phyloP scores from a whole-genome alignment of 2,329 filamentous ascomycete species.

The Trichophyton simii region DNA sequence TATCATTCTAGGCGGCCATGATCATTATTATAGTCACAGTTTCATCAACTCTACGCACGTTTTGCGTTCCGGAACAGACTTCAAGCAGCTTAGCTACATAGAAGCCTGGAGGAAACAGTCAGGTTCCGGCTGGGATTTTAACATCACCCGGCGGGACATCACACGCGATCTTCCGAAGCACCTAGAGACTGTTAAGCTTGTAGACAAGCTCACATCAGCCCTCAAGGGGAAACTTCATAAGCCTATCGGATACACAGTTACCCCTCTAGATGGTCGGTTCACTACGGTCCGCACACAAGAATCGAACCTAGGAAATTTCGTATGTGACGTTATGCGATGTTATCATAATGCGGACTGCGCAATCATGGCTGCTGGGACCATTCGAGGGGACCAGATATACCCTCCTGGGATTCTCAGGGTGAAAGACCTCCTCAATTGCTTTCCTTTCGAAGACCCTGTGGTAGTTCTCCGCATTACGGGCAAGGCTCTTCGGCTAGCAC shows the following conservation, averaged over 20 bases:
- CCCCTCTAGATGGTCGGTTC: conserved; percentile 75
- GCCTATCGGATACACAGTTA: conserved; percentile 69
- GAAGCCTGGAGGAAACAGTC: conserved; percentile 52
- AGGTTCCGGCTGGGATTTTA: conserved; percentile 57
- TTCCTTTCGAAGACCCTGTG: conserved; percentile 84
- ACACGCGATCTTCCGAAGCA: conserved; percentile 57
- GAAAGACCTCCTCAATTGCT: conserved; percentile 76
- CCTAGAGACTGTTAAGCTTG: conserved; percentile 46
- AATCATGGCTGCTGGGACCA: conserved; percentile 74
- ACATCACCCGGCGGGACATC: conserved; percentile 63
- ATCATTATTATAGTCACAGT: conserved; percentile 74
- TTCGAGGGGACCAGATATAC: conserved; percentile 80
- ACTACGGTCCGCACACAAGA: conserved; percentile 65
- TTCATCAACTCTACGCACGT: conserved; percentile 70
- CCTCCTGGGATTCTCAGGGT: conserved; percentile 64
- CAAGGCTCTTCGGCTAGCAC: conserved; percentile 58
- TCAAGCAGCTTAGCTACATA: conserved; percentile 83
- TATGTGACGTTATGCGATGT: conserved; percentile 79
- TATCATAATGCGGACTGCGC: conserved; percentile 71
- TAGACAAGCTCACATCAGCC: conserved; percentile 56
- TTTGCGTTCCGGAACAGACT: conserved; percentile 78
- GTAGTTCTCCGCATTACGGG: conserved; percentile 64
- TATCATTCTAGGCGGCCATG: conserved; percentile 76
- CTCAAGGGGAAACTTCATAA: conserved; percentile 68
- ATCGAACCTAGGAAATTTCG: conserved; percentile 80